These are phyloP conservation scores for Metschnikowia aberdeeniae DNA, from an alignment of 805 yeast genomes.

Conservation along the genomic window DNA sequence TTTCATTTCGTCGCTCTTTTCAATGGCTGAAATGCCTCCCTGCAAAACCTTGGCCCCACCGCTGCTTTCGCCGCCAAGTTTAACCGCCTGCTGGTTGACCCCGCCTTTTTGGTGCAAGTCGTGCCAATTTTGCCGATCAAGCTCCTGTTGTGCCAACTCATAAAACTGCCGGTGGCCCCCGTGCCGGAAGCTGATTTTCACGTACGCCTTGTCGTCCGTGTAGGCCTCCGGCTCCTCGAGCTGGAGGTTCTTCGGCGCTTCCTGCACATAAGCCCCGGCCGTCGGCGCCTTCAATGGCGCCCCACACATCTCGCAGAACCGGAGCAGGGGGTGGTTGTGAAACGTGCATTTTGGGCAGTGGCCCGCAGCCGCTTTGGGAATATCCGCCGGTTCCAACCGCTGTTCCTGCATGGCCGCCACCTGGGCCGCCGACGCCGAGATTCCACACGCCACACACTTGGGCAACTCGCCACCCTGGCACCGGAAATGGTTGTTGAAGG, in stretches of 20 bases:
- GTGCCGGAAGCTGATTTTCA: conserved; percentile 71
- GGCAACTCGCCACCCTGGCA: conserved; percentile 15
- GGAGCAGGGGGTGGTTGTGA: conserved; percentile 73
- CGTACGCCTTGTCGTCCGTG: conserved; percentile 32
- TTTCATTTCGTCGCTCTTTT: conserved; percentile 50
- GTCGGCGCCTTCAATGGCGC: conserved; percentile 22
- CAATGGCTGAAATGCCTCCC: conserved; percentile 71
- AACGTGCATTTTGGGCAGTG: conserved; percentile 68
- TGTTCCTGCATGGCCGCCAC: conserved; percentile 4
- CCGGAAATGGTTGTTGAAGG: conserved; percentile 52
- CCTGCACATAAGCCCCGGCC: not conserved
- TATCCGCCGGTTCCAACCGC: not conserved
- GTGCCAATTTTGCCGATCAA: conserved; percentile 54
- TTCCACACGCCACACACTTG: conserved; percentile 39
- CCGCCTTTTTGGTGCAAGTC: conserved; percentile 28
- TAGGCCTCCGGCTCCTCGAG: conserved; percentile 34
- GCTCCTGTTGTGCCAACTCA: conserved; percentile 33
- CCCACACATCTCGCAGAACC: conserved; percentile 86
- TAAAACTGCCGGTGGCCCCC: conserved; percentile 60
- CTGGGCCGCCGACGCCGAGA: conserved; percentile 19
- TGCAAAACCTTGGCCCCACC: conserved; percentile 9
- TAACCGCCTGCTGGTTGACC: conserved; percentile 8
- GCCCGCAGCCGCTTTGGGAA: conserved; percentile 14
- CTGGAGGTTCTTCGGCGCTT: conserved; percentile 18
- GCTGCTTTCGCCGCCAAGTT: conserved; percentile 28